Base-by-base conservation (phyloP, 2,329 filamentous ascomycete species). In the Colletotrichum cereale region DNA sequence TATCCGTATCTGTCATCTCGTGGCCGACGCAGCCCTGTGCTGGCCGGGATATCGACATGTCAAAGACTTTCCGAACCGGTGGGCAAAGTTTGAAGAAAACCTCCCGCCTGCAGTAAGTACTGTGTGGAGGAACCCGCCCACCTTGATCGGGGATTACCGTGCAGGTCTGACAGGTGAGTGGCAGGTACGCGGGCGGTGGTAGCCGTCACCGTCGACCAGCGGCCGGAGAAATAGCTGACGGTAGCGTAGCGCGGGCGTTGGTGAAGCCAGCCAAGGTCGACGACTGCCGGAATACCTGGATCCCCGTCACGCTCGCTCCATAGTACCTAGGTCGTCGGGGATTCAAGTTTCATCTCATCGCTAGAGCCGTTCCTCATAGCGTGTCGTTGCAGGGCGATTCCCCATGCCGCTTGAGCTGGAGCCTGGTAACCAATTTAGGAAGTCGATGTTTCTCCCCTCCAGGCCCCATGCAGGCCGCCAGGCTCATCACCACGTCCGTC, bases 291-390 rank as follows among this genome's bases (percentile, higher is more conserved):
- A 42, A 71, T 71, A 50, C 61, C 53, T 56, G 57, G 70, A 72
- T 56, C 56, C 70, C 56, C 40, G 70, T 66, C 64, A 38, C 58
- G 60, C 57, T 48, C 61, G n/a, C 18, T 11, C 2, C 6, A 8
- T 18, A 44, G 3, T 42, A 18, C 40, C 21, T 52, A n/a, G 52
- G 52, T 21, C 31, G 31, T 36, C 60, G 60, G 70, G 56, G 56
- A 61, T 57, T 62, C 67, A 62, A 40, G 70, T 72, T 72, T 72
- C 70, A 72, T 66, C 70, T 71, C 50, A 71, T 66, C n/a, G 66
- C 47, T 55, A 26, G 62, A 66, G 67, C 69, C 58, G 69, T 65
- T 72, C 70, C 61, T 65, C 55, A 42, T 52, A 71, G 66, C 66
- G 67, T 66, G 66, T 62, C 61, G 61, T 57, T 71, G 70, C 70